Evolutionary conservation across 2,329 filamentous ascomycete species (phyloP), one percentile per base, ranked within the genome.

Genomic region (Cercospora sp.): DNA sequence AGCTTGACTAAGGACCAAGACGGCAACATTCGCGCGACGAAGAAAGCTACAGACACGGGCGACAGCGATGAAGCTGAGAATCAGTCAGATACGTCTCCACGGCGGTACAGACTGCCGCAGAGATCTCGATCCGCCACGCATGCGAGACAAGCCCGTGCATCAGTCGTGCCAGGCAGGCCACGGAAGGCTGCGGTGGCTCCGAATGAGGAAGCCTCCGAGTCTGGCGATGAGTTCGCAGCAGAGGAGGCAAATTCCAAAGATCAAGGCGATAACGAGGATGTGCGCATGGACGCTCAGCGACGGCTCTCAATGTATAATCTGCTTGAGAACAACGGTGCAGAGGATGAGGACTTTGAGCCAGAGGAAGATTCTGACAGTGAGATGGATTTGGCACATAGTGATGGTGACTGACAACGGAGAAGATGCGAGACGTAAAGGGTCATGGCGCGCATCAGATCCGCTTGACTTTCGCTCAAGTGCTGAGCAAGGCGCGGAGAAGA

Each of bases 1-100:
- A 73, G 73, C 23, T 42, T 71, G 1, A 62, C 63, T 5, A 42
- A 66, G 7, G 74, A 76, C 57, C 72, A 68, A 57, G 30, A 51
- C 13, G 74, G 74, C 30, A 71, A 73, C 26, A 55, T 68, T 10
- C 65, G 70, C 16, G 63, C 69, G n/a, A 64, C 33, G 20, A 75
- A 74, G 36, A 53, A 61, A 51, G 71, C 69, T 6, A 45, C 64
- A 7, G 48, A 18, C 23, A 23, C 16, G 8, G 48, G 48, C 16
- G 63, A 64, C 10, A 70, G 65, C 10, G 72, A 51, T 18, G 55
- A 60, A 13, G 48, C 58, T n/a, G 36, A n/a, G 0, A 8, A 40
- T 40, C 36, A n/a, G 16, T 40, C 36, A 40, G 6, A 40, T 40
- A 8, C 16, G 16, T 40, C 13, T 40, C 36, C 36, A 40, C 36